These are phyloP conservation scores for Cercospora sesami DNA, from an alignment of 2,329 filamentous ascomycete species.

Conservation along the genomic window DNA sequence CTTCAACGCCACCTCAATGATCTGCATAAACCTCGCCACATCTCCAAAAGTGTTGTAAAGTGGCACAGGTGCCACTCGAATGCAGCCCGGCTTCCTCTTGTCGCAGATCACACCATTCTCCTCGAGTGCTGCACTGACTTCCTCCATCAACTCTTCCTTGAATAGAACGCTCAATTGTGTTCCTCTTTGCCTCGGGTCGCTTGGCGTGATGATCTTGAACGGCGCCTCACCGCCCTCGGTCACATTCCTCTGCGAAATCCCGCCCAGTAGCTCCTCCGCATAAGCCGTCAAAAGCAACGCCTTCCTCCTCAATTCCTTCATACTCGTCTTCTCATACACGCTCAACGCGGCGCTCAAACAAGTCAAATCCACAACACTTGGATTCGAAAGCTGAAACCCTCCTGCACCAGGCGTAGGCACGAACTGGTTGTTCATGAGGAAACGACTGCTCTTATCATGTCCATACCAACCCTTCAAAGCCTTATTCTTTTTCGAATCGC, in stretches of 20 bases:
- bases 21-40: conserved; percentile 60
- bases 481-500: conserved; percentile 45
- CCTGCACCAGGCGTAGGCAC: conserved; percentile 73
- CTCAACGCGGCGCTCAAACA: conserved; percentile 69
- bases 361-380: conserved; percentile 73
- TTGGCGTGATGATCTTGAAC: conserved; percentile 65
- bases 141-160: conserved; percentile 67
- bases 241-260: conserved; percentile 24
- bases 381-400: conserved; percentile 84
- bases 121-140: conserved; percentile 63
- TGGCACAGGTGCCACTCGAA: conserved; percentile 78
- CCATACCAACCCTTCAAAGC: conserved; percentile 81
- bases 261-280: conserved; percentile 64
- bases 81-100: conserved; percentile 80
- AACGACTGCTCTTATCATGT: conserved; percentile 71
- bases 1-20: conserved; percentile 51
- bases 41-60: conserved; percentile 81
- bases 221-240: conserved; percentile 19
- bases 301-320: conserved; percentile 68
- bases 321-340: conserved; percentile 70
- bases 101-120: conserved; percentile 73
- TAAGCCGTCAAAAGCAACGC: conserved; percentile 74
- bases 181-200: conserved; percentile 66
- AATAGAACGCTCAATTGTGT: conserved; percentile 76
- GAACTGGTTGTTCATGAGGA: conserved; percentile 81